Evolutionary conservation across 1,284 basidiomycete species (phyloP).

Genomic region (Apiotrichum montevideense): DNA sequence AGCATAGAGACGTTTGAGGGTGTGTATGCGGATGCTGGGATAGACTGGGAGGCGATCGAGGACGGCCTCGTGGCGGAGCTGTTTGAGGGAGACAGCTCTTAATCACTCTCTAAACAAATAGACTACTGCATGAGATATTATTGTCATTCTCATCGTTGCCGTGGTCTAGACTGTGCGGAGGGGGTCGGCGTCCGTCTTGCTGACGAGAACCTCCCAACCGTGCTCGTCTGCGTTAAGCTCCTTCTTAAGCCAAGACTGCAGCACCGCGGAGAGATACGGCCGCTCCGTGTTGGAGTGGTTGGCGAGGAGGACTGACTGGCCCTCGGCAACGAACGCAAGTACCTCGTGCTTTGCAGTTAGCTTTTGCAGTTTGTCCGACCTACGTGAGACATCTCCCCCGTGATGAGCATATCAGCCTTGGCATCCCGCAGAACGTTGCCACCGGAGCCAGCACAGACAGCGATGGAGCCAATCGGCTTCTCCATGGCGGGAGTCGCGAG

Average conservation of each 20-base stretch:
- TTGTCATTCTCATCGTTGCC: constrained; percentile 51
- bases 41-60: constrained; percentile 86
- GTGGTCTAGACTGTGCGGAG: constrained; percentile 31
- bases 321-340: constrained; percentile 64
- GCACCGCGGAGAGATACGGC: constrained; percentile 63
- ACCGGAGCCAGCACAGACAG: constrained; percentile 70
- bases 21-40: constrained; percentile 61
- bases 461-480: constrained; percentile 50
- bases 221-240: constrained; percentile 48
- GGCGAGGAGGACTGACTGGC: constrained; percentile 73
- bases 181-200: constrained; percentile 15
- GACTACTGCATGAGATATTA: constrained; percentile 47
- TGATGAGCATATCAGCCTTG: constrained; percentile 74
- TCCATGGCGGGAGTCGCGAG: constrained; percentile 55
- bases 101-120: constrained; percentile 53
- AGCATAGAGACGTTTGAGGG: constrained; percentile 85
- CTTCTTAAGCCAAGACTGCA: constrained; percentile 57
- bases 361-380: constrained; percentile 49
- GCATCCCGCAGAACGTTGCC: constrained; percentile 64
- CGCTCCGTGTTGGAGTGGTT: constrained; percentile 83
- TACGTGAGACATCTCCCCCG: constrained; percentile 88
- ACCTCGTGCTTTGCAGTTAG: constrained; percentile 63
- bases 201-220: constrained; percentile 16
- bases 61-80: constrained; percentile 71
- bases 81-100: constrained; percentile 57